A percentile compares a stretch with the other conserved stretches of the same genome.
Evolutionary conservation across 768 basidiomycete genomes (phyloP).

Genomic region (Lactarius trivialis): DNA sequence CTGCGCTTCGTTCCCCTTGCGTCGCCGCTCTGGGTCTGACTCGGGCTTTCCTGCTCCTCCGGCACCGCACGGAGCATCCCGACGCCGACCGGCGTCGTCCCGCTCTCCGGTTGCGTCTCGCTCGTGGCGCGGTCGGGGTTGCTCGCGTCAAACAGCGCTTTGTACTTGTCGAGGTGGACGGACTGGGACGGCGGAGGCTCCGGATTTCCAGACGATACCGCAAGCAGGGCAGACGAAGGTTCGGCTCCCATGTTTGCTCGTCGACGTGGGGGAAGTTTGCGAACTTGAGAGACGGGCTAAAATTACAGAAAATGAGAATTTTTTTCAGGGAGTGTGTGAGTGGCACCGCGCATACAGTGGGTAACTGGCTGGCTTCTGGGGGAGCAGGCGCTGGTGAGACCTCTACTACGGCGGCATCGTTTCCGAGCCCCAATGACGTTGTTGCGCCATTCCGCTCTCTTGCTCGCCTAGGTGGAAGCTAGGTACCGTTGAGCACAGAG

Average conservation of each 20-base stretch:
- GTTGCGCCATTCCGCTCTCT: background rate
- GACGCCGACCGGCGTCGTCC: background rate
- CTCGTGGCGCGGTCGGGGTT: slow-evolving; percentile 18
- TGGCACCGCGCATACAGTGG: slow-evolving; percentile 7
- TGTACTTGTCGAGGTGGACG: slow-evolving; percentile 22
- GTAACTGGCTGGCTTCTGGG: slow-evolving; percentile 8
- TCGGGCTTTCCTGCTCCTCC: slow-evolving; percentile 15
- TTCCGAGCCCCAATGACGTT: background rate
- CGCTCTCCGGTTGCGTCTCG: slow-evolving; percentile 5
- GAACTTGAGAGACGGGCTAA: slow-evolving; percentile 16
- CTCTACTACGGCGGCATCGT: background rate
- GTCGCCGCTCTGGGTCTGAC: background rate
- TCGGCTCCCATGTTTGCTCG: slow-evolving; percentile 7
- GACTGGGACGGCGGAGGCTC: background rate
- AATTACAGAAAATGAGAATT: background rate
- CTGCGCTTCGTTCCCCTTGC: slow-evolving; percentile 15
- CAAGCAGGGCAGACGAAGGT: background rate
- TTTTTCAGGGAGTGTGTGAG: background rate
- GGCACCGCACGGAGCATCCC: slow-evolving; percentile 2
- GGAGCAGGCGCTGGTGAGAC: background rate
- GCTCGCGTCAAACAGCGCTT: slow-evolving; percentile 21
- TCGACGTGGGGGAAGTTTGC: slow-evolving; percentile 13
- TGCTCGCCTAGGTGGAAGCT: slow-evolving; percentile 18
- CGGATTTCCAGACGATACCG: background rate
- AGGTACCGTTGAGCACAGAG: background rate